Evolutionary conservation across 306 rosid species (phyloP), one percentile per base, ranked within the genome.

Genomic region (Luffa aegyptiaca): DNA sequence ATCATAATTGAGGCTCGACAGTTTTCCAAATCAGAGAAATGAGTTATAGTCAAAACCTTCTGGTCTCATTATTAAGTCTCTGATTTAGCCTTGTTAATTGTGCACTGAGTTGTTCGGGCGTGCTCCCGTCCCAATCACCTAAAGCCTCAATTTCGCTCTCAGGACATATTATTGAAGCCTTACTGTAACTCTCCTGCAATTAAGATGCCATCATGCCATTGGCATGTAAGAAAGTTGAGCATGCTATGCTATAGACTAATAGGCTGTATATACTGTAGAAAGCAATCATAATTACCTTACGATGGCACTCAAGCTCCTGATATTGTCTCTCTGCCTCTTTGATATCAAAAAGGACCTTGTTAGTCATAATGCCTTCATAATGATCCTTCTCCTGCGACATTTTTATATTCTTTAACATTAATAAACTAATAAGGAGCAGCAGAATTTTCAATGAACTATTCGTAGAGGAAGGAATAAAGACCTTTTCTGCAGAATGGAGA

Each of bases 101-200:
- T 16, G 90, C 88, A 75, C 92, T 94, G 81, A 92, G 89, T 82
- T 92, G 90, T 82, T 88, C 97, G 8, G 97, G 94, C 44, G 90
- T 90, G 85, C 87, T 81, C 84, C 90, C 91, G 74, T 86, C 88
- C 71, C 87, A 87, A 65, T 86, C 92, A 78, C 92, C 93, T 51
- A 88, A 81, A 26, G 89, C 87, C 72, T 87, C 83, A 80, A 92
- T 85, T 76, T 94, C 97, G 65, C 79, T 73, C 90, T 86, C 89
- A 33, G 89, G 83, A 85, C 97, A 94, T 78, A 92, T 85, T 81
- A 89, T 82, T 33, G 97, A 88, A 85, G 98, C 97, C 84, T 94
- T 94, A 78, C 74, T 83, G 75, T 72, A 74, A 59, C 77, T 82
- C 20, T 85, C 94, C 98, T 94, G 92, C 89, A 88, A 81, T 84